Base-by-base conservation (phyloP, 192 early-diverging fungal genomes). In the Podochytrium sp. region DNA sequence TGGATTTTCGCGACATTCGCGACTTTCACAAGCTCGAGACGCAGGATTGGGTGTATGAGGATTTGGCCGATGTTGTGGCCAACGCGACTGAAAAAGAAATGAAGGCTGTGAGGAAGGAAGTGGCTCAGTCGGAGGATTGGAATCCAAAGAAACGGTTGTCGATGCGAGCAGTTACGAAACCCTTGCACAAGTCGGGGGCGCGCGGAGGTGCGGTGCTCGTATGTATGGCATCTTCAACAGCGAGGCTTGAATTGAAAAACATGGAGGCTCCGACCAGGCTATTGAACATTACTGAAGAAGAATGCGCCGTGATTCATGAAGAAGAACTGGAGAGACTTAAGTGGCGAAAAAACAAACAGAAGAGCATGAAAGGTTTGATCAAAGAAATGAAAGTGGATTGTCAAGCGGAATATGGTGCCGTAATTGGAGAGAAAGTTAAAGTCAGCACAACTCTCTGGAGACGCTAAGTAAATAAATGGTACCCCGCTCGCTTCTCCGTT, bases 21-120 rank as follows among this genome's bases (percentile, higher is more conserved):
- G 49, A 71, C 32, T 71, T 71, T 60, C 12, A 53, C 5, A 71
- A 71, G 34, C n/a, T 71, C 38, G 69, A 71, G 40, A 34, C 42
- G 56, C 55, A 71, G n/a, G 55, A 71, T 47, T 71, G 69, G 69
- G 69, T 71, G 7, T 71, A 71, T 25, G 69, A 71, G 6, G 69
- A 71, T 59, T 43, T 71, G 18, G 55, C 25, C 10, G 53, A 57
- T 25, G n/a, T 71, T 27, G 39, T 71, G 2, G 69, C 69, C 2
- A 41, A 10, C 23, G 40, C 40, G 23, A 34, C 38, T 16, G 35
- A 18, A 10, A 65, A 65, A 30, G 35, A 65, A 2, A 34, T 61
- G 25, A 27, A 34, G 0, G 30, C 29, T 16, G 23, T 55, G 7
- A 55, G 52, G 25, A 7, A 55, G 7, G 20, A 20, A 16, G 42